Base-by-base conservation (phyloP, 768 basidiomycete species). In the Hygrocybe punicea region DNA sequence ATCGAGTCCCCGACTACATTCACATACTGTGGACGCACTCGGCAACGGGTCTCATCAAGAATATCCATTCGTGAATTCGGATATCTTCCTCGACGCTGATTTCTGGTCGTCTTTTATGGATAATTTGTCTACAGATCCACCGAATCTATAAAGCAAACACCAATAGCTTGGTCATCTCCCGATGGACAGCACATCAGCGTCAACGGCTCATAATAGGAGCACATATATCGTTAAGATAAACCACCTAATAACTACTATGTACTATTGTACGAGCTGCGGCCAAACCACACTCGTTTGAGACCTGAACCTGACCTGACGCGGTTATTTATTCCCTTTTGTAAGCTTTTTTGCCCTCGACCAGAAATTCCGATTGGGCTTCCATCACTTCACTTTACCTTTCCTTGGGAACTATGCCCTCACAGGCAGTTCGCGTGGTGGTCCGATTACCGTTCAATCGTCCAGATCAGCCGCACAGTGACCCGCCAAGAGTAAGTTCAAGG, bases 401-500 rank as follows among this genome's bases (percentile, higher is more conserved):
- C 25, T n/a, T n/a, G 17, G 19, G 24, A 6, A 19, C 35, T 17
- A 76, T 74, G 74, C 69, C 72, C 55, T 55, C 71, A 51, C 66
- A 69, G 5, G 60, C 72, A 49, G 74, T 88, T 19, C 85, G 91
- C 48, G 85, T 93, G 21, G 84, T 93, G 29, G 85, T 93, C 39
- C 81, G 89, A 53, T 73, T 93, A 13, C 91, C 91, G 2, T 87
- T 82, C 69, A 84, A 90, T 67, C 81, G 90, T 47, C 88, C 90
- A 10, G 87, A 89, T 51, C 78, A 86, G 48, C 78, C 87, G 10
- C 70, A 78, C 8, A 70, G 73, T n/a, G 83, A 91, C 60, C 89
- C 89, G 52, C 84, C 85, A 44, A 77, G 76, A 68, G 90, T 91
- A 69, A 19, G 45, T 53, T 45, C 45, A 8, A 36, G 53, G 35